Evolutionary conservation across 2,329 filamentous ascomycete genomes (phyloP).

Genomic region (Colletotrichum limetticola): DNA sequence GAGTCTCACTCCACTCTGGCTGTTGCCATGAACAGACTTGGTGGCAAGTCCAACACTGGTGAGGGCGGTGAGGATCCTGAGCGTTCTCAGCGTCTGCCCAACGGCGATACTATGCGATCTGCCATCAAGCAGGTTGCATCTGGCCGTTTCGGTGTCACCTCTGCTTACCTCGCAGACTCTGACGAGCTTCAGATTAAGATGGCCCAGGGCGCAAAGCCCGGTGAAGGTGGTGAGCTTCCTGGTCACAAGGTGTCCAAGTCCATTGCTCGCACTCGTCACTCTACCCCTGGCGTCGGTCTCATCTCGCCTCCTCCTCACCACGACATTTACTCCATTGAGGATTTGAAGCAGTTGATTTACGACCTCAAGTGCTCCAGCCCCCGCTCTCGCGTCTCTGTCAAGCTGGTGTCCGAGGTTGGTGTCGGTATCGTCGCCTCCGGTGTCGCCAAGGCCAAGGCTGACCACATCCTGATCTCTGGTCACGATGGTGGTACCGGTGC

Average conservation of each 20-base stretch:
- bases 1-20: constrained; percentile 96
- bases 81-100: constrained; percentile 85
- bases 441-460: constrained; percentile 96
- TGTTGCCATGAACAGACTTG: constrained; percentile 95
- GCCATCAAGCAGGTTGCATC: constrained; percentile 98
- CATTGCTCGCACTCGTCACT: constrained; percentile 94
- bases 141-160: constrained; percentile 95
- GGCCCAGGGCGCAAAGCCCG: constrained; percentile 97
- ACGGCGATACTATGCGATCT: constrained; percentile 96
- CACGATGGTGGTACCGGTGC: constrained; percentile 98
- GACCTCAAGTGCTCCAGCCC: constrained; percentile 97
- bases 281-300: constrained; percentile 93
- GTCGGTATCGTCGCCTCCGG: constrained; percentile 97
- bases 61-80: constrained; percentile 97
- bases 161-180: constrained; percentile 91
- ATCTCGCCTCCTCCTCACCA: constrained; percentile 97
- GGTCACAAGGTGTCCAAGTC: constrained; percentile 96
- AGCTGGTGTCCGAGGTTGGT: constrained; percentile 96
- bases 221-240: constrained; percentile 95
- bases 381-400: constrained; percentile 91
- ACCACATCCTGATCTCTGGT: constrained; percentile 96
- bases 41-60: constrained; percentile 97
- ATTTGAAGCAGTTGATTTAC: constrained; percentile 97
- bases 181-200: constrained; percentile 99
- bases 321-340: constrained; percentile 98